Evolutionary conservation across 129 eudicot species (phyloP).

Genomic region (Solidago caesia): DNA sequence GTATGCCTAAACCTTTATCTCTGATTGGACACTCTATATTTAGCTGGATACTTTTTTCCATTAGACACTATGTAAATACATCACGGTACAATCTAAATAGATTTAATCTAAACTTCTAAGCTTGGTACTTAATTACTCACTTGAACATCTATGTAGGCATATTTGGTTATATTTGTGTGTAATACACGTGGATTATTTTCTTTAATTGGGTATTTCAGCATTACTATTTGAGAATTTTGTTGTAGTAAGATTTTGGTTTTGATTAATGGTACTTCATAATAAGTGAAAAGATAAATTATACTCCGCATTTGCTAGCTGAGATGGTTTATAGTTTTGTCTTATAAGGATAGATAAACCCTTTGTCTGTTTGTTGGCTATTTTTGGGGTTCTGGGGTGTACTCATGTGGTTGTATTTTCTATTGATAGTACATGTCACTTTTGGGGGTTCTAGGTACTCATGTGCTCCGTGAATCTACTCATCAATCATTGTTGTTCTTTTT

Average conservation of each 20-base stretch:
- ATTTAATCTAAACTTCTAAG: background rate
- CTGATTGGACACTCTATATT: background rate
- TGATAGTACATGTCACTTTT: too few species aligned
- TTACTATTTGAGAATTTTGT: background rate
- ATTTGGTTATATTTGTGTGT: background rate
- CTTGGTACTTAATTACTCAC: background rate
- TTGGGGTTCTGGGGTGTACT: too few species aligned
- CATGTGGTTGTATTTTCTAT: too few species aligned
- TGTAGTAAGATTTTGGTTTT: background rate
- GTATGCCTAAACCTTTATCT: slow-evolving; percentile 41
- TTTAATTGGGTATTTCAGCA: background rate
- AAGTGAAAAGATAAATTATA: background rate
- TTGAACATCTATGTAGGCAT: background rate
- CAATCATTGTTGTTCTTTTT: too few species aligned
- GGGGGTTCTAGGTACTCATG: too few species aligned
- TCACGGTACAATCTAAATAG: background rate
- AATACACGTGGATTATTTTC: background rate
- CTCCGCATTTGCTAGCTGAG: background rate
- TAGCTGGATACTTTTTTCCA: background rate
- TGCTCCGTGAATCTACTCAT: too few species aligned
- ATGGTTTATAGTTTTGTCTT: background rate
- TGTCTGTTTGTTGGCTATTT: too few species aligned
- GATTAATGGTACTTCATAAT: background rate
- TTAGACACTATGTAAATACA: background rate
- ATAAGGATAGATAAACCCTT: background rate